These are phyloP conservation scores for Colletotrichum tanaceti DNA, from an alignment of 2,329 filamentous ascomycete species.

Conservation along the genomic window DNA sequence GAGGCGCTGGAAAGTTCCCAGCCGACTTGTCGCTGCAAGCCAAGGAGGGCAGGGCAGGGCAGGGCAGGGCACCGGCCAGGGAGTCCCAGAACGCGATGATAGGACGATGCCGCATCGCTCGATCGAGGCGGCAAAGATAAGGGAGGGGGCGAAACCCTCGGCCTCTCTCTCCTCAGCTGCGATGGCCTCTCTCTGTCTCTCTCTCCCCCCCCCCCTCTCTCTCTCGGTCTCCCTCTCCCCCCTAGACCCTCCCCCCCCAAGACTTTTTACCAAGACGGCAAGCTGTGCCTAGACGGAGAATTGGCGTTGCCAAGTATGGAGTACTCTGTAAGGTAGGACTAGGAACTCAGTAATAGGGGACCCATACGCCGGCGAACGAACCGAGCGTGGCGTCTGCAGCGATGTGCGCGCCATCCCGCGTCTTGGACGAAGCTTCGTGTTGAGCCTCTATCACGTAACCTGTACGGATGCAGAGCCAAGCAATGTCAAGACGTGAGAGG, in stretches of 20 bases:
- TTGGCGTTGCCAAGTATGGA: constrained; percentile 33
- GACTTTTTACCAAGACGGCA: constrained; percentile 36
- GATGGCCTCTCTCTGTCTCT: background rate
- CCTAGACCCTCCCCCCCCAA: constrained; percentile 14
- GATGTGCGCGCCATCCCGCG: background rate
- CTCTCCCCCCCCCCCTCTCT: too few species aligned
- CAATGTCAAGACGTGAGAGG: too few species aligned
- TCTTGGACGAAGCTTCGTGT: constrained; percentile 10
- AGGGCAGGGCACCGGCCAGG: background rate
- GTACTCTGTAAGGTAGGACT: too few species aligned
- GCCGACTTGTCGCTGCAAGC: constrained; percentile 21
- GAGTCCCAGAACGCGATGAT: background rate
- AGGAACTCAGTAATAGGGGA: too few species aligned
- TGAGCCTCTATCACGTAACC: background rate
- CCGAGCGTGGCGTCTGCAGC: constrained; percentile 10
- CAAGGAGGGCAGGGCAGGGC: constrained; percentile 22
- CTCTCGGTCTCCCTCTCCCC: background rate
- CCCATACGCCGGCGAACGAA: constrained; percentile 5
- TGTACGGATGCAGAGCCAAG: background rate
- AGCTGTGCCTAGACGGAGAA: constrained; percentile 34
- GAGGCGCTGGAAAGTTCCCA: background rate
- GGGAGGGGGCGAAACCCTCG: background rate
- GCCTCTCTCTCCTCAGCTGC: background rate
- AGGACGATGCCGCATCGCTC: background rate
- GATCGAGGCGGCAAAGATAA: background rate